Evolutionary conservation across 306 rosid species (phyloP).

Genomic region (Cicer cuneatum): DNA sequence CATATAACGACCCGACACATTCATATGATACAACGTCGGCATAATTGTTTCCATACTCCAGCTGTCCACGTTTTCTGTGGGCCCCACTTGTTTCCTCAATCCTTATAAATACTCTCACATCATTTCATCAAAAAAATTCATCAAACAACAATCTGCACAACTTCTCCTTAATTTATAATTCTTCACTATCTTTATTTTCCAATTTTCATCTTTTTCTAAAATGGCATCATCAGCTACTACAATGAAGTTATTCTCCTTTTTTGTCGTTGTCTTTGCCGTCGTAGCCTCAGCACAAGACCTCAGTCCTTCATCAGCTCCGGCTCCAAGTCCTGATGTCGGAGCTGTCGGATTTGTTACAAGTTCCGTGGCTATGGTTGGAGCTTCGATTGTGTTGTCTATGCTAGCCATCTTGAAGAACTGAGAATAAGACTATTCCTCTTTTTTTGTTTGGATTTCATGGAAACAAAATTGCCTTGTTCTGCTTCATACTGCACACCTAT

Average conservation of each 20-base stretch:
- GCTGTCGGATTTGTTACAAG: constrained; percentile 37
- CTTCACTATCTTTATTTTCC: background rate
- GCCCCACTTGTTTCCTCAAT: background rate
- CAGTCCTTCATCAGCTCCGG: constrained; percentile 24
- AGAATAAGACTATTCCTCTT: background rate
- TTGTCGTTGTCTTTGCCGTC: background rate
- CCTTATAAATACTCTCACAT: background rate
- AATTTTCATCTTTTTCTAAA: background rate
- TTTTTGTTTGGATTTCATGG: too few species aligned
- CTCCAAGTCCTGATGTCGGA: constrained; percentile 47
- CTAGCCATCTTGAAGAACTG: background rate
- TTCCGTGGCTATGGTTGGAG: constrained; percentile 47
- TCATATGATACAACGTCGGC: background rate
- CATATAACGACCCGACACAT: background rate
- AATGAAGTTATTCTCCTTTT: constrained; percentile 40
- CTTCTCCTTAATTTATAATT: background rate
- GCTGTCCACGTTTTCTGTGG: background rate
- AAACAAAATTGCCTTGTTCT: background rate
- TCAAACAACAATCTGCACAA: background rate
- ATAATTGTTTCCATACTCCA: background rate
- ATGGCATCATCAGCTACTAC: constrained; percentile 43
- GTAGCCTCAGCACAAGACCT: constrained; percentile 51
- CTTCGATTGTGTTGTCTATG: background rate
- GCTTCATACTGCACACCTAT: background rate
- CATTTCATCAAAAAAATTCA: background rate